Evolutionary conservation across 1,139 yeast species (phyloP).

Genomic region (Zygosaccharomyces pseudobailii): DNA sequence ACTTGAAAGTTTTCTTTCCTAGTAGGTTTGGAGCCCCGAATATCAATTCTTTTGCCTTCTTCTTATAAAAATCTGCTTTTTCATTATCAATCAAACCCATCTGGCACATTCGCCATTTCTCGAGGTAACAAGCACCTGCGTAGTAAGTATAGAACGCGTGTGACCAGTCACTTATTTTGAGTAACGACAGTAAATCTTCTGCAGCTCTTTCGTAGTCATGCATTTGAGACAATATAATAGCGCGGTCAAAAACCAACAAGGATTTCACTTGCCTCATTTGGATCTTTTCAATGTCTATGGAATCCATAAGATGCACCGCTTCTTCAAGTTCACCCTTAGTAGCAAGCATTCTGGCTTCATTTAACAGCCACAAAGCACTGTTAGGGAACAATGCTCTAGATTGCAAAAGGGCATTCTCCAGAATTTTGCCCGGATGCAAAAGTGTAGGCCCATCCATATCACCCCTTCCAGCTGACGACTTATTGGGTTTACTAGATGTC

Average conservation of each 20-base stretch:
- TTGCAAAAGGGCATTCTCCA: conserved; percentile 47
- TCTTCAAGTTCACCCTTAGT: conserved; percentile 64
- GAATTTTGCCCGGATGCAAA: conserved; percentile 47
- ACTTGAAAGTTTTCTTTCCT: conserved; percentile 68
- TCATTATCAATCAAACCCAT: conserved; percentile 40
- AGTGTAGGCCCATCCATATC: conserved; percentile 43
- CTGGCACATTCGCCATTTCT: conserved; percentile 65
- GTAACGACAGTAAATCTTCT: conserved; percentile 58
- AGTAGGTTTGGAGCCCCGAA: conserved; percentile 59
- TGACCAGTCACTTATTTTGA: conserved; percentile 84
- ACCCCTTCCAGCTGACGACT: conserved; percentile 35
- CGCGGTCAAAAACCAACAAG: conserved; percentile 75
- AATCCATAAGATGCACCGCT: conserved; percentile 74
- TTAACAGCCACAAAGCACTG: conserved; percentile 88
- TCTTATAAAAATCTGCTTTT: conserved; percentile 48
- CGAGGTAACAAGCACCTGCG: conserved; percentile 85
- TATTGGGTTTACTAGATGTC: conserved; percentile 3
- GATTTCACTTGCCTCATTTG: conserved; percentile 94
- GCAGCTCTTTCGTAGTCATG: conserved; percentile 84
- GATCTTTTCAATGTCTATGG: conserved; percentile 56
- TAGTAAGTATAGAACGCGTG: conserved; percentile 80
- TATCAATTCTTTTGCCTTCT: conserved; percentile 57
- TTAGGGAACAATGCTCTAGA: conserved; percentile 77
- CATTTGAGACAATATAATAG: conserved; percentile 68
- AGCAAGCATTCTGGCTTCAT: conserved; percentile 83